Base-by-base conservation (phyloP, 768 basidiomycete species). In the Russula olivacea region DNA sequence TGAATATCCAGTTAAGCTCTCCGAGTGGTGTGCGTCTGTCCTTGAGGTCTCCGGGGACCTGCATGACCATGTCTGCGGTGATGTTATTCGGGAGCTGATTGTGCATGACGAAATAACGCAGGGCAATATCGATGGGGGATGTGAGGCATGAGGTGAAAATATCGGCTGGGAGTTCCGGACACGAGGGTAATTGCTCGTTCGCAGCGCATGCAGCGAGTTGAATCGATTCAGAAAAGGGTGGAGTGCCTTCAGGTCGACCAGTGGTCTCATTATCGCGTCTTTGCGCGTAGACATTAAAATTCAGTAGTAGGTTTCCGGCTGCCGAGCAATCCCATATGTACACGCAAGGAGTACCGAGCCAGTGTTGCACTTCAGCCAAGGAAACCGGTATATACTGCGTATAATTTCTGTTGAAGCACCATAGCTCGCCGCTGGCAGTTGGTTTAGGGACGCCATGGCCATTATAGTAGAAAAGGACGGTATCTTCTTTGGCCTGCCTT, bases 1-100 rank as follows among this genome's bases (percentile, higher is more conserved):
- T 98, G 76, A 98, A 98, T 66, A 98, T 98, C 97, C 97, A 99
- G 72, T 96, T 97, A n/a, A 99, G 83, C 75, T 99, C 97, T 55
- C 97, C 97, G 0, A 99, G 79, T 1, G 97, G 95, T 0, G 97
- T 98, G 28, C 95, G 84, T 21, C 97, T 83, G 71, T 99, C 97
- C 75, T 96, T 97, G 63, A 98, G 82, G 72, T 98, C 95, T 10
- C 97, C 97, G 0, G 97, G 97, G 14, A 99, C 83, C 72, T 94
- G 91, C 81, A 91, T 85, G 38, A 95, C 88, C 89, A 93, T 91
- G 70, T 98, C 93, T 32, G 88, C 80, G 10, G 86, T 87, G 70
- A 91, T 83, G 61, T 86, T 85, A 68, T 84, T 86, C 7, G 89
- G 90, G 12, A 93, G 83, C 58, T 88, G 87, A 65, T 94, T 91